Evolutionary conservation across 352 stramenopile species (phyloP), one percentile per base, ranked within the genome.

Genomic region (Phytophthora pseudosyringae): DNA sequence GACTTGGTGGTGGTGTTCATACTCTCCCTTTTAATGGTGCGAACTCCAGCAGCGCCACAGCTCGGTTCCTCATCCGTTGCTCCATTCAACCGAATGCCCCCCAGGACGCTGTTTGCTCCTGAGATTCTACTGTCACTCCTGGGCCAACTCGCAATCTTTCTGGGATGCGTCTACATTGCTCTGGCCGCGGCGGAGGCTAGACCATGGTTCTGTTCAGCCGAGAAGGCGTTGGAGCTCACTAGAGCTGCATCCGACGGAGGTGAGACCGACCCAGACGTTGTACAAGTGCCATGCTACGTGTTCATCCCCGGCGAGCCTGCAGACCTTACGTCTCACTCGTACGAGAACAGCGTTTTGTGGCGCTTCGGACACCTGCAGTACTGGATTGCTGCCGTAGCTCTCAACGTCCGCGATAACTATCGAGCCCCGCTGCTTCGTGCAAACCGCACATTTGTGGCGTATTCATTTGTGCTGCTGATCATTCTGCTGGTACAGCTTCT

Each of bases 331-430:
- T 67, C 78, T 31, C 68, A 90, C 61, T 90, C 86, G 56, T 91
- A 89, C 69, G 86, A 94, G 54, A 88, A 90, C 76, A 86, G 71
- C 48, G 79, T 92, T 7, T 33, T 93, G 5, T 94, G 86, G 86
- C 77, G 89, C 29, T 90, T 91, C 38, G 86, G 86, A 1, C 83
- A 94, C 63, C 26, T 90, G 35, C 82, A 92, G 68, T 94, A 91
- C 62, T 89, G 80, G 74, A 79, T 91, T 55, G 78, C 86, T 7
- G 86, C 82, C 3, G 51, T 91, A 13, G 72, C 72, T 9, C 83
- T 94, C 56, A 94, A 94, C 57, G 32, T 83, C 11, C 69, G 78
- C 3, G 86, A 94, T 45, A 48, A 53, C 25, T 91, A 88, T 53
- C 80, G 86, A 55, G 75, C 85, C 31, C 78, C 80, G n/a, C 44